phyloP scores from a whole-genome alignment of 129 eudicot genomes.

The Solidago caesia region DNA sequence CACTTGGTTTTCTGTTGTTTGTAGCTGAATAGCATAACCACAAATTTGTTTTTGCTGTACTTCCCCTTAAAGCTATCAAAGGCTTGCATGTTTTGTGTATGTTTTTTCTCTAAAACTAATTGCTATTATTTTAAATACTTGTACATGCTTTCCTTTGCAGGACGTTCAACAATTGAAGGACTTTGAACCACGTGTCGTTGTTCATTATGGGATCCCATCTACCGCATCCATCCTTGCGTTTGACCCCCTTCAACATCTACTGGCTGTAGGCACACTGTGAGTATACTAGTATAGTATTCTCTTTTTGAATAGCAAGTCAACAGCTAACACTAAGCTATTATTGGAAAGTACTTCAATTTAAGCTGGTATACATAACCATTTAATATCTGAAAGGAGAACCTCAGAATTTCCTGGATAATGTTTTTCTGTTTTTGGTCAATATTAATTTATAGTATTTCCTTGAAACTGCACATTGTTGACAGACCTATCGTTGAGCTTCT shows the following conservation, averaged over 20 bases:
- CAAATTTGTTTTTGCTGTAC: slow-evolving; percentile 13
- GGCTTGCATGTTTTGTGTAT: slow-evolving; percentile 12
- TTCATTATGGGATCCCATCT: slow-evolving; percentile 92
- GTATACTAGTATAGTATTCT: slow-evolving; percentile 24
- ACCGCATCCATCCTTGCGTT: slow-evolving; percentile 80
- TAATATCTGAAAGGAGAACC: slow-evolving; percentile 2
- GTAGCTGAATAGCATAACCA: slow-evolving; percentile 7
- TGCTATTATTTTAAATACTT: background rate
- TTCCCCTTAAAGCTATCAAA: background rate
- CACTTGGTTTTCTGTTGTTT: slow-evolving; percentile 16
- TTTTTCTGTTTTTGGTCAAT: too few species aligned
- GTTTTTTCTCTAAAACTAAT: slow-evolving; percentile 1
- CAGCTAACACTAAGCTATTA: slow-evolving; percentile 15
- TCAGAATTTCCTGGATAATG: background rate
- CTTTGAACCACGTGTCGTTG: slow-evolving; percentile 54
- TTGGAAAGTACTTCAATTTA: slow-evolving; percentile 9
- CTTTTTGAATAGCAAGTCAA: background rate
- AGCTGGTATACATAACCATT: slow-evolving; percentile 2
- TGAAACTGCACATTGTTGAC: too few species aligned
- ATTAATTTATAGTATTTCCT: too few species aligned
- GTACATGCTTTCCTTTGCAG: slow-evolving; percentile 26
- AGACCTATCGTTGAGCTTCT: background rate
- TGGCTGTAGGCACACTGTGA: slow-evolving; percentile 89
- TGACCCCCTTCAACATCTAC: slow-evolving; percentile 71
- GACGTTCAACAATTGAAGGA: slow-evolving; percentile 26